Base-by-base conservation (phyloP, 371 early-diverging fungal genomes). In the Choanephora cucurbitarum region DNA sequence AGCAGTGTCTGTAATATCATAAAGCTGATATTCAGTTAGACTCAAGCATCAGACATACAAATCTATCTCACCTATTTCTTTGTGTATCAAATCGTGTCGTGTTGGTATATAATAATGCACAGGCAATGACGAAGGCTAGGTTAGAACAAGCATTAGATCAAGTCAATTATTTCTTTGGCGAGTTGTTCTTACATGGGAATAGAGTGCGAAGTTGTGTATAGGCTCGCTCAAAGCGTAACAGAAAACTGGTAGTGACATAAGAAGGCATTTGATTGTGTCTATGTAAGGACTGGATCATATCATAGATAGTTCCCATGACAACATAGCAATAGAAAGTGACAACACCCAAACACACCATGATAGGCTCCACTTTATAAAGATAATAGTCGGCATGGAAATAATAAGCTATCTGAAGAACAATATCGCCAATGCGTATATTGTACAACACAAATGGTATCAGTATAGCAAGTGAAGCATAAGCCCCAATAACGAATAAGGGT, bases 1-100 rank as follows among this genome's bases (percentile, higher is more conserved):
- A 55, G 18, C 2, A 59, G 0, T 1, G 51, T 46, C 28, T 67
- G 60, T 23, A 62, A 19, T 8, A 59, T 42, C 28, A 67, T 23
- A 28, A 62, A 67, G 8, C 67, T 62, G 50, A 2, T 13, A 32
- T 31, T 3, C 6, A 15, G 17, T 14, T 17, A 15, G 15, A 21
- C 18, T 32, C 7, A 37, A 28, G 21, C n/a, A 19, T 10, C 19
- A 18, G 15, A 37, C 5, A 45, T 13, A 15, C 37, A 14, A 32
- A 9, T 18, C 46, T 56, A 24, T 39, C n/a, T 57, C 57, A 66
- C 66, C 60, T 53, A 23, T 47, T 43, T n/a, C 60, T 52, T 6
- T 57, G 40, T 2, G 57, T 52, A 47, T 66, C 66, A 43, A 59
- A 66, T 43, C 45, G 46, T 34, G 57, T 66, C 8, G 66, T 66